Evolutionary conservation across 176 grass and related monocot species (phyloP).

Genomic region (Thalia dealbata): DNA sequence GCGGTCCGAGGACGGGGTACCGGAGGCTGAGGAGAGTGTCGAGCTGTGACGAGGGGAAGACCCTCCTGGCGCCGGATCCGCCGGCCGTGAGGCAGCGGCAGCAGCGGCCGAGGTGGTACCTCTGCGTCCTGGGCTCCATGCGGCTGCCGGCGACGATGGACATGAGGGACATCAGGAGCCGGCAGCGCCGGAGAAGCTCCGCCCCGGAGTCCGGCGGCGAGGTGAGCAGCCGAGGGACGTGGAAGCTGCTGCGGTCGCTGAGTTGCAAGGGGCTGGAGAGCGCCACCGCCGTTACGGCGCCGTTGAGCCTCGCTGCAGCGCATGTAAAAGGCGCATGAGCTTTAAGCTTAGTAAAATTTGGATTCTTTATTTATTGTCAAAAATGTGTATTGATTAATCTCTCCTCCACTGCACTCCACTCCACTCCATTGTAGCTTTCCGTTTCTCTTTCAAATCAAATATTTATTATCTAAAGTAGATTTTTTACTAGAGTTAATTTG

Average conservation of each 20-base stretch:
- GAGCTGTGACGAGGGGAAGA: neutral
- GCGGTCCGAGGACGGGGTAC: neutral
- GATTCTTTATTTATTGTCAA: too few species aligned
- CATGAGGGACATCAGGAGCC: neutral
- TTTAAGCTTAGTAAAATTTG: neutral
- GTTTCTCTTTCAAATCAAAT: too few species aligned
- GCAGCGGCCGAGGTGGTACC: neutral
- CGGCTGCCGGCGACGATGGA: slow-evolving; percentile 12
- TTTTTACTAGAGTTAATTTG: too few species aligned
- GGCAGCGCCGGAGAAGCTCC: neutral
- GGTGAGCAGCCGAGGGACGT: neutral
- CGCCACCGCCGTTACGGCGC: neutral
- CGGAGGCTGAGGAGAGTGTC: neutral
- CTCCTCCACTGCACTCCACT: too few species aligned
- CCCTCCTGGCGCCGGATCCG: neutral
- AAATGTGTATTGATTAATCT: too few species aligned
- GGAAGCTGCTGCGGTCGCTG: slow-evolving; percentile 3
- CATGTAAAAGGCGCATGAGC: neutral
- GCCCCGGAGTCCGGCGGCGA: neutral
- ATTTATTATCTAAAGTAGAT: too few species aligned
- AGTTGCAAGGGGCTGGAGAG: slow-evolving; percentile 4
- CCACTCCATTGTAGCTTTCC: too few species aligned
- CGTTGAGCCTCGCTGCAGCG: neutral
- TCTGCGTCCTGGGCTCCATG: slow-evolving; percentile 1
- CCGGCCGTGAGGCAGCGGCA: neutral